Evolutionary conservation across 768 basidiomycete species (phyloP).

Genomic region (Russula lepida): DNA sequence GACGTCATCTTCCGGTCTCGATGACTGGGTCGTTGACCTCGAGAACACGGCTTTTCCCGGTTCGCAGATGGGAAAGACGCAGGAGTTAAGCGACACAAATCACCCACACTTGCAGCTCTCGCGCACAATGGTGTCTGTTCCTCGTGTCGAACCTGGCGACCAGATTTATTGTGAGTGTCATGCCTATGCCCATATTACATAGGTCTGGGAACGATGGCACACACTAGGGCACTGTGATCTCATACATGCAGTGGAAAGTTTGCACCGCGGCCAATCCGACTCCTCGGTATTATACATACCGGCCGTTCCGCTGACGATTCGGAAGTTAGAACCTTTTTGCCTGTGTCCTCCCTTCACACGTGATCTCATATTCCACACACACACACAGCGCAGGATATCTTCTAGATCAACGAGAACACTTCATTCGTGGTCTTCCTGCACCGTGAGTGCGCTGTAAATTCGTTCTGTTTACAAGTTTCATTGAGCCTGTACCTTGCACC

Average conservation of each 20-base stretch:
- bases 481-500: not conserved
- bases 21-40: slow-evolving; percentile 28
- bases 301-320: slow-evolving; percentile 55
- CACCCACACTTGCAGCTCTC: slow-evolving; percentile 64
- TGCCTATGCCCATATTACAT: not conserved
- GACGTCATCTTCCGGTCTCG: slow-evolving; percentile 28
- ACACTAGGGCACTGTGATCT: slow-evolving; percentile 31
- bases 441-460: slow-evolving; percentile 29
- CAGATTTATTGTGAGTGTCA: slow-evolving; percentile 50
- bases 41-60: slow-evolving; percentile 25
- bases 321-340: slow-evolving; percentile 26
- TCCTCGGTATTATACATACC: slow-evolving; percentile 77
- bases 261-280: slow-evolving; percentile 46
- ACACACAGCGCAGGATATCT: slow-evolving; percentile 45
- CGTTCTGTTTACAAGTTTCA: not conserved
- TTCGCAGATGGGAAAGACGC: slow-evolving; percentile 27
- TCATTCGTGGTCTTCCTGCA: slow-evolving; percentile 51
- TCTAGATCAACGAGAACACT: slow-evolving; percentile 51
- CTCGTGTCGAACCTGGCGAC: slow-evolving; percentile 66
- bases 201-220: not conserved
- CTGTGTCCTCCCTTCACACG: not conserved
- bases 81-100: slow-evolving; percentile 41
- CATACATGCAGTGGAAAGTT: slow-evolving; percentile 39
- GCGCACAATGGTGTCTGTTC: slow-evolving; percentile 60
- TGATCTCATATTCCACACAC: not conserved